Base-by-base conservation (phyloP, 2,329 filamentous ascomycete genomes). In the Fusarium gaditjirri region DNA sequence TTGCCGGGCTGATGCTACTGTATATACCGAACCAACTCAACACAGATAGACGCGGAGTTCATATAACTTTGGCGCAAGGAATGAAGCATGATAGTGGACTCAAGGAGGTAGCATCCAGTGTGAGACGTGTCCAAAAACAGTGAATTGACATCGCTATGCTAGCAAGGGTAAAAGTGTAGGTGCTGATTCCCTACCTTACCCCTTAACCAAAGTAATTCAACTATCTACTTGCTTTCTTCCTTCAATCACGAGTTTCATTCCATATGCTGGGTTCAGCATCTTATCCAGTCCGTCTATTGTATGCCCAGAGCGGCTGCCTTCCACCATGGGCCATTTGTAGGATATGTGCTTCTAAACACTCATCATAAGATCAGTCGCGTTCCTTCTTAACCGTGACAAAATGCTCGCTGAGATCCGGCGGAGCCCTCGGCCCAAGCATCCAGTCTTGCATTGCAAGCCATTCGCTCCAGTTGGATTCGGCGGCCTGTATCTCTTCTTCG, bases 381-480 rank as follows among this genome's bases (percentile, higher is more conserved):
- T 82, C 80, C 49, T 75, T 76, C 67, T 82, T 81, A 42, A 82
- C 68, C 38, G 74, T 70, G 29, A 78, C 72, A 38, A 75, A 70
- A 50, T 77, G 75, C 43, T 80, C 75, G 21, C 71, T 72, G 31
- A 76, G 76, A n/a, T 78, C 72, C 6, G 63, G 61, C 36, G 92
- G 93, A 36, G 92, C 91, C 68, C 93, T 85, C 3, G 93, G 93
- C 5, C 95, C 95, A n/a, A 98, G 85, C 94, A 97, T 97, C 95
- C 95, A 98, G 81, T 98, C 95, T 81, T 97, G 94, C 94, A 98
- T 97, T 17, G 94, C 94, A 36, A 98, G 84, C 95, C 95, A 98
- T 77, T 95, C 92, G 79, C 94, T 97, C 96, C 96, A 99, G 66
- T 88, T 91, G 69, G 89, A 88, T 83, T 98, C 95, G 0, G 95